Percentiles rank a stretch among this genome's conserved stretches.
These are phyloP conservation scores for Saururus chinensis DNA, from an alignment of 164 flowering plant genomes.

Conservation along the genomic window DNA sequence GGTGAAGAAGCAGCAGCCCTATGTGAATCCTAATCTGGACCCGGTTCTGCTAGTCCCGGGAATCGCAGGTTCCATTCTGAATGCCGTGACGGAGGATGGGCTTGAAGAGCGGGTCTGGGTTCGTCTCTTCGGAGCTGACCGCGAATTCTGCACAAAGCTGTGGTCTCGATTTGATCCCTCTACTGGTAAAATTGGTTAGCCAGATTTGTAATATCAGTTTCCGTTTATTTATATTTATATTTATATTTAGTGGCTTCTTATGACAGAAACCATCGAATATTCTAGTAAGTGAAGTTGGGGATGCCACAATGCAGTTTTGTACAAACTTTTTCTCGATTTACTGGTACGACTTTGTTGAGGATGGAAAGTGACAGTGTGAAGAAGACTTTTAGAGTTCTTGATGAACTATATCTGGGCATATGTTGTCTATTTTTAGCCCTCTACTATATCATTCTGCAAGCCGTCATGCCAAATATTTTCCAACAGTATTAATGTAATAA, in stretches of 20 bases:
- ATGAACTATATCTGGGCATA: no score
- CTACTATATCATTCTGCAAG: neutral
- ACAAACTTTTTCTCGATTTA: neutral
- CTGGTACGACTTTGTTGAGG: neutral
- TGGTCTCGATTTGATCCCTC: slow-evolving; percentile 89
- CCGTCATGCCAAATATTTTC: neutral
- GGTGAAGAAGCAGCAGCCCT: slow-evolving; percentile 34
- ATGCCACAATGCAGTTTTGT: neutral
- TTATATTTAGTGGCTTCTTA: neutral
- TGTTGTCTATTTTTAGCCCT: no score
- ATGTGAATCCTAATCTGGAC: slow-evolving; percentile 76
- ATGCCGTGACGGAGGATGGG: slow-evolving; percentile 51
- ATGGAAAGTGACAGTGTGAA: no score
- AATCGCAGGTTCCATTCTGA: slow-evolving; percentile 82
- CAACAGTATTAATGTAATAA: no score
- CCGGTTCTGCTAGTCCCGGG: slow-evolving; percentile 95
- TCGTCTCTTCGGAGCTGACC: slow-evolving; percentile 70
- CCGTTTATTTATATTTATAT: no score
- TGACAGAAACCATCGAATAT: no score
- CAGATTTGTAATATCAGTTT: no score
- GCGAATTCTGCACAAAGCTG: slow-evolving; percentile 58
- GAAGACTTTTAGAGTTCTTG: no score
- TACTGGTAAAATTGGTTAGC: slow-evolving; percentile 58
- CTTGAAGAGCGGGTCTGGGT: slow-evolving; percentile 81
- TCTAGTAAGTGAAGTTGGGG: neutral